Conservation (phyloP, 768 basidiomycete species). For the Suillus discolor region DNA sequence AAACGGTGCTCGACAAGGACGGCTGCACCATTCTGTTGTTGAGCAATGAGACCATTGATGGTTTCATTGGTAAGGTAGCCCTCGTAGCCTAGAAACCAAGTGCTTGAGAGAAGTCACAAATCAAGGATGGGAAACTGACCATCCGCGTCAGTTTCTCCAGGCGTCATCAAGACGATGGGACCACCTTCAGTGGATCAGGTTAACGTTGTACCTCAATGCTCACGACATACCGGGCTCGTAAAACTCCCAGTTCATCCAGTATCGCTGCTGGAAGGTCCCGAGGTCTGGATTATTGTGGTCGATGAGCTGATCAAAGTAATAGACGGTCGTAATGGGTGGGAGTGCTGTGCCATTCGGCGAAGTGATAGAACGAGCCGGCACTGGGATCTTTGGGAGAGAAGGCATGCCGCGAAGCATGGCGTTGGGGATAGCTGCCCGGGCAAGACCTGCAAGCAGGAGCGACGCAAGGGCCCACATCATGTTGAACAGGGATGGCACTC, state of each 20-base stretch:
- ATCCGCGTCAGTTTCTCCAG: neutral
- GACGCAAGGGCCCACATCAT: neutral
- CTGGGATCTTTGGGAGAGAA: neutral
- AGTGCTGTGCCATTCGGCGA: neutral
- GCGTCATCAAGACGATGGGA: neutral
- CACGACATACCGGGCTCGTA: neutral
- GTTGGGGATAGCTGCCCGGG: neutral
- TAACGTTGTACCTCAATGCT: neutral
- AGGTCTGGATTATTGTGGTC: neutral
- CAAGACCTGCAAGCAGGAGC: neutral
- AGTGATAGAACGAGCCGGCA: neutral
- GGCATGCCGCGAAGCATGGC: neutral
- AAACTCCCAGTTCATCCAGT: neutral
- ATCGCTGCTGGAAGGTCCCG: neutral
- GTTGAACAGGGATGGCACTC: no score
- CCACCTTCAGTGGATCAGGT: neutral
- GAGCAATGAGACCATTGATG: constrained; percentile 50
- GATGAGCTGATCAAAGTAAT: neutral
- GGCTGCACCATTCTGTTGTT: constrained; percentile 49
- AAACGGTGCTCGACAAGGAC: constrained; percentile 74
- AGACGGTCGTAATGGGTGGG: neutral
- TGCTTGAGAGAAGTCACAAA: neutral
- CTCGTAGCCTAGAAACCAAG: constrained; percentile 24
- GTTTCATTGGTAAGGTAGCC: constrained; percentile 66
- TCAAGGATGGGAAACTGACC: neutral